Evolutionary conservation across 768 basidiomycete genomes (phyloP).

Genomic region (Mycena venus): DNA sequence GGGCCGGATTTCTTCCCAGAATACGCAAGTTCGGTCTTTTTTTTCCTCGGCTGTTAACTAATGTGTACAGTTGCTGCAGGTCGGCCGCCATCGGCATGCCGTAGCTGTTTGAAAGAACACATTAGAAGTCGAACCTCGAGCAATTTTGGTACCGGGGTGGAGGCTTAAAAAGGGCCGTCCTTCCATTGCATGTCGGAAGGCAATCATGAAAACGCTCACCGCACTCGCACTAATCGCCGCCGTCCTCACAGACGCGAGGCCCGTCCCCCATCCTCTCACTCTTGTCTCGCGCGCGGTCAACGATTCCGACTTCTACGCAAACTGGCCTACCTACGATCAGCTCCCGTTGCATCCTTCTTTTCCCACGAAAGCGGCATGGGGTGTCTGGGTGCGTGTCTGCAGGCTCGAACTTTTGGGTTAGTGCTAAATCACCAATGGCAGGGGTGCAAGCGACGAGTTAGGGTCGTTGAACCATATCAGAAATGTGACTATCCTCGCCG

Average conservation of each 20-base stretch:
- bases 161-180: background rate
- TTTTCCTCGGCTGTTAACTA: no score
- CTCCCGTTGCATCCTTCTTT: slow-evolving; percentile 28
- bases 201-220: background rate
- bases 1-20: no score
- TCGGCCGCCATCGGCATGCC: no score
- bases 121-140: no score
- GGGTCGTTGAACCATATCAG: slow-evolving; percentile 30
- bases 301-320: slow-evolving; percentile 12
- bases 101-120: no score
- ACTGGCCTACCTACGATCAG: slow-evolving; percentile 30
- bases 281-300: slow-evolving; percentile 4
- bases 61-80: no score
- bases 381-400: slow-evolving; percentile 25
- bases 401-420: background rate
- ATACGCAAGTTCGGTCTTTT: no score
- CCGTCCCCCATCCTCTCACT: background rate
- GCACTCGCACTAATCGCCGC: background rate
- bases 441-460: slow-evolving; percentile 25
- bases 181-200: background rate
- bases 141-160: no score
- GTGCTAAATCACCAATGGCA: background rate
- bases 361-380: slow-evolving; percentile 29
- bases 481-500: slow-evolving; percentile 13
- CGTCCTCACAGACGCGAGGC: background rate